These are phyloP conservation scores for Eremothecium sinecaudum DNA, from an alignment of 1,139 yeast species.

Conservation along the genomic window DNA sequence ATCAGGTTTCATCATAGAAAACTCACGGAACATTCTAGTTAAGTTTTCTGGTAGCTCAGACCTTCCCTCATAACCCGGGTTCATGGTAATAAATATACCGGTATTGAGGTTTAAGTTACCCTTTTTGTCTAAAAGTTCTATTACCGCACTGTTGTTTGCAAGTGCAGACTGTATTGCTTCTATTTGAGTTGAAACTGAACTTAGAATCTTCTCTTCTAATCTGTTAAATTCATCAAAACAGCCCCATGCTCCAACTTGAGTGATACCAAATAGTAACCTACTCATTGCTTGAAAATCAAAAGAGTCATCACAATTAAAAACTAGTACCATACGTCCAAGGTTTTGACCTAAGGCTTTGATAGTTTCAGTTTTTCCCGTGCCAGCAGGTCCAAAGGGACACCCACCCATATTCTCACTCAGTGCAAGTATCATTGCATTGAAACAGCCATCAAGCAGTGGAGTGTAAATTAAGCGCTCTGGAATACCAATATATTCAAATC, in stretches of 20 bases:
- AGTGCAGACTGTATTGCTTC: conserved; percentile 60
- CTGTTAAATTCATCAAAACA: conserved; percentile 95
- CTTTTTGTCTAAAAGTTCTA: conserved; percentile 44
- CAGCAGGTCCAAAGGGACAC: conserved; percentile 93
- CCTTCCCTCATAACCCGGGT: conserved; percentile 84
- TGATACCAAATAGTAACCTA: conserved; percentile 70
- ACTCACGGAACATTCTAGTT: conserved; percentile 66
- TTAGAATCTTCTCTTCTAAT: conserved; percentile 57
- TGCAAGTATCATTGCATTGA: conserved; percentile 65
- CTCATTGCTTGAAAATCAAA: conserved; percentile 79
- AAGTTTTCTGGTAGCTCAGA: conserved; percentile 77
- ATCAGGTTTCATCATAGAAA: conserved; percentile 72
- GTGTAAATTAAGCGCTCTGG: conserved; percentile 72
- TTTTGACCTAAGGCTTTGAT: conserved; percentile 76
- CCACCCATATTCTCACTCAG: conserved; percentile 73
- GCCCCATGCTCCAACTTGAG: conserved; percentile 87
- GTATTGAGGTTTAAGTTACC: conserved; percentile 43
- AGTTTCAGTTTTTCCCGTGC: conserved; percentile 94
- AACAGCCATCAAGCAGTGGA: conserved; percentile 59
- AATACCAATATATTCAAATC: conserved; percentile 75
- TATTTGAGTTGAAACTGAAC: conserved; percentile 80
- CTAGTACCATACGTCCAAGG: conserved; percentile 73
- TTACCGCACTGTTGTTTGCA: conserved; percentile 16
- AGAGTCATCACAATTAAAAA: conserved; percentile 84
- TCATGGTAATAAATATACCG: conserved; percentile 84